These are phyloP conservation scores for Solanum rostratum DNA, from an alignment of 257 asterid genomes.

Conservation along the genomic window DNA sequence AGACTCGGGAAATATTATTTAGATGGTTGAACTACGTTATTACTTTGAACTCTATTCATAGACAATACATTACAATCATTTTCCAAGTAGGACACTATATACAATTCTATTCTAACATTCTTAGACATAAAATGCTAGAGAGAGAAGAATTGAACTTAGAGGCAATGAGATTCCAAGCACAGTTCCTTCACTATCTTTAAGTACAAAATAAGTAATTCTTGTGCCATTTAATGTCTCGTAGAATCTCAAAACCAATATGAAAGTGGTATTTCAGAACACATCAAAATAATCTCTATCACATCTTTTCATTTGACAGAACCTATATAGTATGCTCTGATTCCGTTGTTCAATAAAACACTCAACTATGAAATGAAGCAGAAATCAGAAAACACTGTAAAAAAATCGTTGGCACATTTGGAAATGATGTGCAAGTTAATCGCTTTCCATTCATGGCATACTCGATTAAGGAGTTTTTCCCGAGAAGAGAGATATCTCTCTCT, in stretches of 20 bases:
- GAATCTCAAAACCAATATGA: neutral
- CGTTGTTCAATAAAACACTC: neutral
- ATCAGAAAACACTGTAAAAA: too few relatives aligned
- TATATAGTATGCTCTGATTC: neutral
- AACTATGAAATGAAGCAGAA: neutral
- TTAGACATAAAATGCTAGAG: neutral
- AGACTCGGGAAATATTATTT: too few relatives aligned
- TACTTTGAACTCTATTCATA: too few relatives aligned
- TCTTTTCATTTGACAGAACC: neutral
- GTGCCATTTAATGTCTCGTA: neutral
- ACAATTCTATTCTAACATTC: neutral
- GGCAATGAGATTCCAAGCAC: too few relatives aligned
- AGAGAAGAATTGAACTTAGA: neutral
- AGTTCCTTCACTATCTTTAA: too few relatives aligned
- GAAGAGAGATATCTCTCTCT: too few relatives aligned
- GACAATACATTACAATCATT: neutral
- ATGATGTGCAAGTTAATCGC: too few relatives aligned
- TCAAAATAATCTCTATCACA: too few relatives aligned
- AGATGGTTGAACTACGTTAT: too few relatives aligned
- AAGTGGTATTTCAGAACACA: neutral
- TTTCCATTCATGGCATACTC: too few relatives aligned
- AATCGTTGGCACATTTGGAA: too few relatives aligned
- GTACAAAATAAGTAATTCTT: neutral
- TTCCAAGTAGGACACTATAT: neutral
- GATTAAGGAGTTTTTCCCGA: too few relatives aligned